Evolutionary conservation across 1,284 basidiomycete species (phyloP).

Genomic region (Irpex rosettiformis): DNA sequence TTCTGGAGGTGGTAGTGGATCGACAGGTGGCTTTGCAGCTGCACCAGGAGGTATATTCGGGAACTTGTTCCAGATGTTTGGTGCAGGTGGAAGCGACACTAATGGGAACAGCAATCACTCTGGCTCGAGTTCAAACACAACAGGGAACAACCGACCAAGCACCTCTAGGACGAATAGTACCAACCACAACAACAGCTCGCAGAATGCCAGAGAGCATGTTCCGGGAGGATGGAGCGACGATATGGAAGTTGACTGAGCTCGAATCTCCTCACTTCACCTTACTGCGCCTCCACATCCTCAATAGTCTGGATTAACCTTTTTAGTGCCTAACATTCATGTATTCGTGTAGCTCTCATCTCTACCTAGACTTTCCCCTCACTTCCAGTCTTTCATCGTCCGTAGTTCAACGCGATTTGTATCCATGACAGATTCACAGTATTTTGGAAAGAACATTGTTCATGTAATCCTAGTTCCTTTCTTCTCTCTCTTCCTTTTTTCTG

Average conservation of each 20-base stretch:
- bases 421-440: too few relatives aligned
- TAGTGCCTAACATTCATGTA: too few relatives aligned
- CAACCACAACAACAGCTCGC: neutral
- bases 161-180: neutral
- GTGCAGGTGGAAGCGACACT: neutral
- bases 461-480: neutral
- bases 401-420: too few relatives aligned
- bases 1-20: neutral
- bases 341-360: too few relatives aligned
- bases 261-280: too few relatives aligned
- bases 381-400: too few relatives aligned
- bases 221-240: conserved; percentile 11
- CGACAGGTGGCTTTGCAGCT: neutral
- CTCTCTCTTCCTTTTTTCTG: neutral
- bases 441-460: too few relatives aligned
- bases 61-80: conserved; percentile 6
- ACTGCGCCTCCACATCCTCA: too few relatives aligned
- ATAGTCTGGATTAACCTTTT: too few relatives aligned
- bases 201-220: neutral
- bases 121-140: neutral
- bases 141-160: neutral
- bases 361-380: too few relatives aligned
- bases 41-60: conserved; percentile 6
- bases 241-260: conserved; percentile 10
- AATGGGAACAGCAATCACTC: neutral